Base-by-base conservation (phyloP, 306 rosid genomes). In the Trichosanthes cucumerina region DNA sequence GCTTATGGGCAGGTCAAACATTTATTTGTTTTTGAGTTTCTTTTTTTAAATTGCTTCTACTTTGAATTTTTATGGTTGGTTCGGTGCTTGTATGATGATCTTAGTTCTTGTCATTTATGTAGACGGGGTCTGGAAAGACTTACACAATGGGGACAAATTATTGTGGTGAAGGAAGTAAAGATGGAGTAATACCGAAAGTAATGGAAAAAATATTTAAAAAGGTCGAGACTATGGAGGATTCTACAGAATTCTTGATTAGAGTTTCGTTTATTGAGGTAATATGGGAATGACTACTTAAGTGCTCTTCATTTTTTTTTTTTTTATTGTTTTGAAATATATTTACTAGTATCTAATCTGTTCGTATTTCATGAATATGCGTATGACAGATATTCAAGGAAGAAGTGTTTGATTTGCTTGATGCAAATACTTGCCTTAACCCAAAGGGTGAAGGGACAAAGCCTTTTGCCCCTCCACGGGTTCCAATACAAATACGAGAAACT, bases 101-200 rank as follows among this genome's bases (percentile, higher is more conserved):
- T 4, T 68, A 43, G n/a, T 23, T 2, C 1, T 43, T 13, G 12
- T 23, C 36, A 56, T 87, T 81, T 54, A 28, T 65, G 19, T 14
- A 96, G 99, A 96, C 99, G 38, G 99, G 98, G 77, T 96, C 99
- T 1, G 97, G 99, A 26, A 92, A 96, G 80, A 96, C 96, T 1
- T 96, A 66, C 65, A 79, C 84, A 3, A 86, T 80, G 86, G 86
- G 98, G 23, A 93, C 98, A 76, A 88, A 90, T 75, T 93, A 91
- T 71, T 70, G 79, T 0, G 92, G 96, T 16, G 97, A 88, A 49
- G 92, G 80, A 84, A 87, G 88, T 63, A 81, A 77, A 44, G 83
- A 84, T n/a, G 97, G 93, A 58, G 80, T 93, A 13, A 91, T 91
- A 80, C 97, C 96, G 2, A 90, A 74, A 65, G 98, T 93, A 21